phyloP scores from a whole-genome alignment of 164 flowering plant species.

The Saururus chinensis region DNA sequence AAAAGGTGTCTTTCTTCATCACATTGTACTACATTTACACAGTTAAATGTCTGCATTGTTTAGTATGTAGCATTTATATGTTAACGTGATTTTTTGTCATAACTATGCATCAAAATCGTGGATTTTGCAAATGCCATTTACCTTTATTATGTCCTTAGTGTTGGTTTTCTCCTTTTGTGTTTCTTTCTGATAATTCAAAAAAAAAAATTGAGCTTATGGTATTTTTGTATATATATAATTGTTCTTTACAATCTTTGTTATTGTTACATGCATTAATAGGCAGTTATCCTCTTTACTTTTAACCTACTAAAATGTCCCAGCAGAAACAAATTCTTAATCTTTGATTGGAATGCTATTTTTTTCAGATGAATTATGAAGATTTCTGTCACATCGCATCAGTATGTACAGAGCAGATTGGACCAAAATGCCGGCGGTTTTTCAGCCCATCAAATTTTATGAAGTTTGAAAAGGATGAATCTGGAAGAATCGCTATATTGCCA shows the following conservation, averaged over 20 bases:
- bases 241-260: too few species aligned
- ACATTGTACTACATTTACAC: neutral
- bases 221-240: too few species aligned
- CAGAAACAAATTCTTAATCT: neutral
- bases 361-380: conserved; percentile 98
- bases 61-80: too few species aligned
- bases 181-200: too few species aligned
- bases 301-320: neutral
- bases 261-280: too few species aligned
- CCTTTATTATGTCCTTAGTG: too few species aligned
- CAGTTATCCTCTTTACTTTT: too few species aligned
- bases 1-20: conserved; percentile 48
- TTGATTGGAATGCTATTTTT: conserved; percentile 4
- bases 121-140: too few species aligned
- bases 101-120: too few species aligned
- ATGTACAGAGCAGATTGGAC: conserved; percentile 95
- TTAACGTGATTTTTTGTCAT: too few species aligned
- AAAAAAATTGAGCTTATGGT: too few species aligned
- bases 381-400: conserved; percentile 98
- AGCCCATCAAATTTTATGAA: conserved; percentile 99
- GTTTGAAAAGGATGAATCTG: conserved; percentile 95
- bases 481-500: conserved; percentile 93
- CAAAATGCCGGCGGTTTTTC: conserved; percentile 92
- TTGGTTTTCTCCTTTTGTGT: too few species aligned
- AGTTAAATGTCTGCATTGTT: neutral